These are phyloP conservation scores for Chlorella sp. DNA, from an alignment of 139 green algal species.

Conservation along the genomic window DNA sequence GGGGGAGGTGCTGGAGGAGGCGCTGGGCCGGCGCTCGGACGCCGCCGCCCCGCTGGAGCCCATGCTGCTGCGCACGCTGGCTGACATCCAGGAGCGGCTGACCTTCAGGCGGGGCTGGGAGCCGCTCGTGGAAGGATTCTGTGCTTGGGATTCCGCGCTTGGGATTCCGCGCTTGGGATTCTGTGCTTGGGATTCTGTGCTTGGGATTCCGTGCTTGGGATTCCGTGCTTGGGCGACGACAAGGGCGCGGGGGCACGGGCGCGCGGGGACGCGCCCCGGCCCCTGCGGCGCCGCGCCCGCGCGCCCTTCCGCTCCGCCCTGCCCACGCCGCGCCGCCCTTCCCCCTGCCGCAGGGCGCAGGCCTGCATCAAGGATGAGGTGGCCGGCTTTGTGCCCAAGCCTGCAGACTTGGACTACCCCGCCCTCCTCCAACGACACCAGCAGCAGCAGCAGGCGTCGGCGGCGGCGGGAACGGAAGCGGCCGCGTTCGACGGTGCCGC, in stretches of 20 bases:
- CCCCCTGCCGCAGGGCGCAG: slow-evolving; percentile 51
- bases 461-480: slow-evolving; percentile 1
- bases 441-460: slow-evolving; percentile 6
- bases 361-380: slow-evolving; percentile 88
- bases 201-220: too few species aligned
- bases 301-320: too few species aligned
- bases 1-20: slow-evolving; percentile 81
- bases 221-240: too few species aligned
- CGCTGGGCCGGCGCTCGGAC: slow-evolving; percentile 59
- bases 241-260: background rate
- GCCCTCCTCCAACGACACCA: slow-evolving; percentile 57
- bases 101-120: slow-evolving; percentile 75
- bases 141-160: too few species aligned
- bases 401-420: slow-evolving; percentile 87
- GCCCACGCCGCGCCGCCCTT: too few species aligned
- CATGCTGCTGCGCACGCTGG: slow-evolving; percentile 72
- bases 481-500: background rate
- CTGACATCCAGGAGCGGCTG: slow-evolving; percentile 91
- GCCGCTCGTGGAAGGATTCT: background rate
- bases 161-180: too few species aligned
- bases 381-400: slow-evolving; percentile 55
- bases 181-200: too few species aligned
- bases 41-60: slow-evolving; percentile 76
- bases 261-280: background rate
- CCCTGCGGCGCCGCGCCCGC: background rate